These are phyloP conservation scores for Drechslera avenae DNA, from an alignment of 2,329 filamentous ascomycete genomes.

Conservation along the genomic window DNA sequence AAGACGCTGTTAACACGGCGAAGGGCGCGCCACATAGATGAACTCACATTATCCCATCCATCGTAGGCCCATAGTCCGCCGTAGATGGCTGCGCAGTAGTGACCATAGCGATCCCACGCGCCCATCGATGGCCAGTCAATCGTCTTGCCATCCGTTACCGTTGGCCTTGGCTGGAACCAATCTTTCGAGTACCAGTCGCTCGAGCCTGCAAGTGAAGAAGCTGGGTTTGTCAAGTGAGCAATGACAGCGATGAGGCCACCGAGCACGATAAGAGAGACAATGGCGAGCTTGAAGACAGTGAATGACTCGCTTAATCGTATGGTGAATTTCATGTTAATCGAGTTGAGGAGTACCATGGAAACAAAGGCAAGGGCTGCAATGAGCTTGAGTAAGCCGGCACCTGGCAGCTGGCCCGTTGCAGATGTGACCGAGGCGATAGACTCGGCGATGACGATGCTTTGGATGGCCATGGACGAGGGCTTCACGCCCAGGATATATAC, in stretches of 20 bases:
- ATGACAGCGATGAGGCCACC: constrained; percentile 38
- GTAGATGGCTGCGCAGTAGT: constrained; percentile 65
- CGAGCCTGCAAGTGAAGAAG: constrained; percentile 36
- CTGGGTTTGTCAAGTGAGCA: constrained; percentile 35
- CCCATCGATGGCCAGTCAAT: constrained; percentile 50
- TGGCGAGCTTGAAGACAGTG: constrained; percentile 47
- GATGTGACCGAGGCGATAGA: constrained; percentile 56
- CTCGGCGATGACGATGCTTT: constrained; percentile 65
- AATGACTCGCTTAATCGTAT: constrained; percentile 51
- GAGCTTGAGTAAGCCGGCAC: constrained; percentile 42
- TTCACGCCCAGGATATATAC: constrained; percentile 69
- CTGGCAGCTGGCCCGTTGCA: constrained; percentile 19
- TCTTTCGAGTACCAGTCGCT: constrained; percentile 51
- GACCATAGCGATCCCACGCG: constrained; percentile 64
- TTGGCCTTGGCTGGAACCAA: constrained; percentile 63
- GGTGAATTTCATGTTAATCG: constrained; percentile 50
- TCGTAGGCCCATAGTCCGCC: constrained; percentile 69
- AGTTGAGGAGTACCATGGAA: constrained; percentile 51
- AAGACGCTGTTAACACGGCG: not conserved
- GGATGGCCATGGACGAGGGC: constrained; percentile 67
- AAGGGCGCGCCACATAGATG: not conserved
- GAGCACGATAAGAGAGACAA: constrained; percentile 40
- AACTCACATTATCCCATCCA: constrained; percentile 67
- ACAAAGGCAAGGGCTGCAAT: constrained; percentile 45
- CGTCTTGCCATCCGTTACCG: constrained; percentile 51